Conservation (phyloP, 495 filamentous ascomycete genomes). For the Tuber magnatum region DNA sequence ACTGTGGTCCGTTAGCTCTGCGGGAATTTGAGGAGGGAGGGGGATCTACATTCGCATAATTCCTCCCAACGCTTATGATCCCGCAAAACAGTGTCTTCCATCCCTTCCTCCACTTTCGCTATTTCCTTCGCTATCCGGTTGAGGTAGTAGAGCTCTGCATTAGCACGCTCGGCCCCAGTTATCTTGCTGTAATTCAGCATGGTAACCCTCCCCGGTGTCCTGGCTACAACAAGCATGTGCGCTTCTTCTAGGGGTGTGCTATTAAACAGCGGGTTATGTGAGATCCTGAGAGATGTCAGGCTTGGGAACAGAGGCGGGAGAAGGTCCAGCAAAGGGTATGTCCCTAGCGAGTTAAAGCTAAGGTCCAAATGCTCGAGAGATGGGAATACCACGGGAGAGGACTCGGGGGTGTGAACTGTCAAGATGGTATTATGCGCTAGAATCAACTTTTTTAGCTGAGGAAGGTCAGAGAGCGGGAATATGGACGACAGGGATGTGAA, state of each 20-base stretch:
- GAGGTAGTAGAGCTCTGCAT: constrained; percentile 90
- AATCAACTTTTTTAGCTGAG: constrained; percentile 55
- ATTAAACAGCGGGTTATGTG: constrained; percentile 69
- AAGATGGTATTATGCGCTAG: constrained; percentile 53
- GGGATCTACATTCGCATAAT: constrained; percentile 52
- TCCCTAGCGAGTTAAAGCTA: constrained; percentile 66
- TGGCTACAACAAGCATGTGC: constrained; percentile 81
- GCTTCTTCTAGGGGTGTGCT: constrained; percentile 57
- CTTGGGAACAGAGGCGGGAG: constrained; percentile 61
- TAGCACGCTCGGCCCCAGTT: constrained; percentile 61
- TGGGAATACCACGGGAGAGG: constrained; percentile 43
- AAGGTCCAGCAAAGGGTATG: constrained; percentile 63
- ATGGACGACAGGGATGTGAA: constrained; percentile 57
- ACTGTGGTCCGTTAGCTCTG: constrained; percentile 11
- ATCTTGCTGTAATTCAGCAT: constrained; percentile 73
- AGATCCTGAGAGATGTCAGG: constrained; percentile 64
- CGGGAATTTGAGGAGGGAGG: neutral
- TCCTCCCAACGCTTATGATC: constrained; percentile 62
- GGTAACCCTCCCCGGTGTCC: constrained; percentile 56
- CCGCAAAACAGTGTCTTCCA: constrained; percentile 48
- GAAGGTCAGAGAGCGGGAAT: constrained; percentile 51
- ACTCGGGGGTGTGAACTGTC: constrained; percentile 33
- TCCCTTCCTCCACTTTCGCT: constrained; percentile 52
- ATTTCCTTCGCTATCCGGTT: constrained; percentile 69
- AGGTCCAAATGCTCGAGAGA: constrained; percentile 63